phyloP scores from a whole-genome alignment of 2,329 filamentous ascomycete genomes.

The Penicillium sp. region DNA sequence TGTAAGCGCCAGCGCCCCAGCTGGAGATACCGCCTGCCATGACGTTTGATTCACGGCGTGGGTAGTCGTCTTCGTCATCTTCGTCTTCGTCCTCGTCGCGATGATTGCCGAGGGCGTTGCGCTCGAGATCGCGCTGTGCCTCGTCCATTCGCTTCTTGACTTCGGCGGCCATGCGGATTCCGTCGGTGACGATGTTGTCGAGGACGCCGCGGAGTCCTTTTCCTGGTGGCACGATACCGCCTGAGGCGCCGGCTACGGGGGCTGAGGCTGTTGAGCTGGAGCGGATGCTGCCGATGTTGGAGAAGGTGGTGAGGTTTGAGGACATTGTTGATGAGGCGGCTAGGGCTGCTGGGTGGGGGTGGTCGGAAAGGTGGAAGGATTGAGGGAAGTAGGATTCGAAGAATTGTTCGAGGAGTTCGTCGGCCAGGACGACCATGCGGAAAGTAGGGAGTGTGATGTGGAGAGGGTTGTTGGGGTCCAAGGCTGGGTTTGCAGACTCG shows the following conservation, averaged over 20 bases:
- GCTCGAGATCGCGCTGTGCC: slow-evolving; percentile 86
- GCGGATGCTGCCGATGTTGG: slow-evolving; percentile 62
- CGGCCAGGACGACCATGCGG: slow-evolving; percentile 96
- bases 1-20: slow-evolving; percentile 46
- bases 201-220: slow-evolving; percentile 88
- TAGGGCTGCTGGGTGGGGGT: slow-evolving; percentile 49
- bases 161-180: slow-evolving; percentile 92
- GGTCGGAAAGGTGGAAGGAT: slow-evolving; percentile 84
- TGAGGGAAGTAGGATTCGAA: slow-evolving; percentile 95
- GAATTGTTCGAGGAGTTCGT: slow-evolving; percentile 93
- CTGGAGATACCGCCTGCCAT: slow-evolving; percentile 39
- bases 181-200: slow-evolving; percentile 96
- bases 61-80: slow-evolving; percentile 67
- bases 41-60: slow-evolving; percentile 20
- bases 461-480: slow-evolving; percentile 89
- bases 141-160: slow-evolving; percentile 93
- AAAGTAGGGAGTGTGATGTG: slow-evolving; percentile 97
- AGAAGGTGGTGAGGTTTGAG: slow-evolving; percentile 81
- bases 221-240: slow-evolving; percentile 62
- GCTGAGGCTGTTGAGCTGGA: slow-evolving; percentile 40
- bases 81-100: slow-evolving; percentile 69
- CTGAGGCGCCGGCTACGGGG: slow-evolving; percentile 52
- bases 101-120: slow-evolving; percentile 63
- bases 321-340: slow-evolving; percentile 53
- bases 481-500: slow-evolving; percentile 80